phyloP scores from a whole-genome alignment of 371 early-diverging fungal genomes.

The Rhizomucor pusillus region DNA sequence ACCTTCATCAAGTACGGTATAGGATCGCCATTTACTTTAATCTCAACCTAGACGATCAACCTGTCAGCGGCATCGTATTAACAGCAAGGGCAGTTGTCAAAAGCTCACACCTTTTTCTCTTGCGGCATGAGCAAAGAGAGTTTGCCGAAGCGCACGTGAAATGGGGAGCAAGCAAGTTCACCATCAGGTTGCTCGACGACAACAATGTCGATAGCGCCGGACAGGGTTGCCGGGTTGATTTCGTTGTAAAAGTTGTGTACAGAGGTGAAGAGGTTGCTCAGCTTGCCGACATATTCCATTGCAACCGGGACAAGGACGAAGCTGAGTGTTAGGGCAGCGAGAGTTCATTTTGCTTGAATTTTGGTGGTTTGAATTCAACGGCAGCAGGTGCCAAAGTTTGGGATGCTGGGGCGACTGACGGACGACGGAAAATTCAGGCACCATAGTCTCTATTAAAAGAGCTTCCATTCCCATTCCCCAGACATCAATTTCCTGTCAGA shows the following conservation, averaged over 20 bases:
- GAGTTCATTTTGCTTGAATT: too few species aligned
- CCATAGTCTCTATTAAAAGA: too few species aligned
- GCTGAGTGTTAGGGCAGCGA: too few species aligned
- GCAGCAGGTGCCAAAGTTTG: too few species aligned
- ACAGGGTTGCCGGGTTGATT: slow-evolving; percentile 96
- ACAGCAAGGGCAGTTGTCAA: too few species aligned
- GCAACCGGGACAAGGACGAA: not conserved
- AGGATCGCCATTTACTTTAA: slow-evolving; percentile 84
- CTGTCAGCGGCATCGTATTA: too few species aligned
- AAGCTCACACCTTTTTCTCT: slow-evolving; percentile 70
- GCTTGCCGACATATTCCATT: slow-evolving; percentile 30
- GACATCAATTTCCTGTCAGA: too few species aligned
- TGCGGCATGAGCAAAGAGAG: slow-evolving; percentile 84
- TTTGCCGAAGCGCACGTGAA: slow-evolving; percentile 97
- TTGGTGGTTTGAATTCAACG: too few species aligned
- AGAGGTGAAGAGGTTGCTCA: slow-evolving; percentile 52
- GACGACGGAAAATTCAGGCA: too few species aligned
- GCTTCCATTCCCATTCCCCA: too few species aligned
- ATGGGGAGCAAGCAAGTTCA: slow-evolving; percentile 86
- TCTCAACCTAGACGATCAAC: slow-evolving; percentile 74
- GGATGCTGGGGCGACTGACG: too few species aligned
- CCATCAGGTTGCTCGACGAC: slow-evolving; percentile 84
- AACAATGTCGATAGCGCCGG: slow-evolving; percentile 97
- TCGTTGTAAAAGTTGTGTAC: slow-evolving; percentile 93
- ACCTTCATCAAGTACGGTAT: slow-evolving; percentile 93